Evolutionary conservation across 805 yeast genomes (phyloP).

Genomic region (Phaffomyces antillensis): DNA sequence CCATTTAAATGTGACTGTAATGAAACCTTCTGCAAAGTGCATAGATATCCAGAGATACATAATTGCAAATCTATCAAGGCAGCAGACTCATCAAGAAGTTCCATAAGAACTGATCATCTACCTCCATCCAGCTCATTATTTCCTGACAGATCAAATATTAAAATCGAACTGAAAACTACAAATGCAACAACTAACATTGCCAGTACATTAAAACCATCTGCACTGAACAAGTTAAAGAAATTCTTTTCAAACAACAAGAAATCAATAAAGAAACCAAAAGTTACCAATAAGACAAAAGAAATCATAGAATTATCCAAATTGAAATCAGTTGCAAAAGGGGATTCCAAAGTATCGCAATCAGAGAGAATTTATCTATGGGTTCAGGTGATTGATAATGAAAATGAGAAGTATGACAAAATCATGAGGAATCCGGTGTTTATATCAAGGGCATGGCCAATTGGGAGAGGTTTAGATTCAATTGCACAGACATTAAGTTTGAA

Average conservation of each 20-base stretch:
- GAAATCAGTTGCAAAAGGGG: constrained; percentile 21
- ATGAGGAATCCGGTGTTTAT: constrained; percentile 16
- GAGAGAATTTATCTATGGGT: constrained; percentile 20
- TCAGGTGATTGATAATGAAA: constrained; percentile 20
- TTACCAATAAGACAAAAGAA: constrained; percentile 13
- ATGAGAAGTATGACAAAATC: constrained; percentile 14
- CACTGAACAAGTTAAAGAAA: constrained; percentile 16
- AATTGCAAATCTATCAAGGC: constrained; percentile 8
- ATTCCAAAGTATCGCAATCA: constrained; percentile 10
- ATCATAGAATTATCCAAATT: constrained; percentile 16
- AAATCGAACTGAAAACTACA: constrained; percentile 15
- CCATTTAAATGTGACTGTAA: constrained; percentile 24
- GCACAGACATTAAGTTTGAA: constrained; percentile 14
- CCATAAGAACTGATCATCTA: constrained; percentile 15
- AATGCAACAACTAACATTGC: constrained; percentile 10
- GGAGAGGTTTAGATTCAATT: constrained; percentile 21
- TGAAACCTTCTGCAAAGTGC: constrained; percentile 17
- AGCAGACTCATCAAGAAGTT: constrained; percentile 1
- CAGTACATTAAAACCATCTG: constrained; percentile 7
- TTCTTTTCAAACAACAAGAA: constrained; percentile 11
- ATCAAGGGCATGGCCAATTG: constrained; percentile 22
- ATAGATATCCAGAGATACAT: constrained; percentile 20
- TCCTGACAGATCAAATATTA: constrained; percentile 20
- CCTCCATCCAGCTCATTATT: constrained; percentile 19
- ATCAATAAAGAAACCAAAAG: constrained; percentile 1